A percentile compares a stretch with the other conserved stretches of the same genome.
These are phyloP conservation scores for Ustilago lituana DNA, from an alignment of 1,284 basidiomycete genomes.

Conservation along the genomic window DNA sequence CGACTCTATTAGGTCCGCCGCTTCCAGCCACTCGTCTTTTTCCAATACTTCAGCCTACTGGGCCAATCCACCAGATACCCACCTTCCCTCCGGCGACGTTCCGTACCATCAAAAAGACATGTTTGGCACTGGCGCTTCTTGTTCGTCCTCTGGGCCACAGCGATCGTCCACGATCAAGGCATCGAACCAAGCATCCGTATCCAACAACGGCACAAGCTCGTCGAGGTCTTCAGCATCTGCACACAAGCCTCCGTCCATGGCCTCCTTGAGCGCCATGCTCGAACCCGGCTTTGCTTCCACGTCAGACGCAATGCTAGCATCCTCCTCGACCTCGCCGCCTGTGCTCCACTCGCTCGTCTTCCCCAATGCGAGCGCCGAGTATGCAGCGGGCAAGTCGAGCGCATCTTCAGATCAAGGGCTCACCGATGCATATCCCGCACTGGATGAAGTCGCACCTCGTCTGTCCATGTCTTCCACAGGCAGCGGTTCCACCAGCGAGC, in stretches of 20 bases:
- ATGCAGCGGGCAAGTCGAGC: not conserved
- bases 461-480: conserved; percentile 52
- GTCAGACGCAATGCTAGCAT: conserved; percentile 1
- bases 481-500: conserved; percentile 44
- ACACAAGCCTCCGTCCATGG: not conserved
- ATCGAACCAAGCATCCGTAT: conserved; percentile 5
- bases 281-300: not conserved
- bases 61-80: conserved; percentile 16
- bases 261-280: not conserved
- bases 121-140: not conserved
- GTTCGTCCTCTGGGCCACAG: conserved; percentile 7
- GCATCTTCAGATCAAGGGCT: not conserved
- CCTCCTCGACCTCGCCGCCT: conserved; percentile 15
- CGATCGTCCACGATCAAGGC: conserved; percentile 28
- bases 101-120: not conserved
- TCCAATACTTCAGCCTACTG: conserved; percentile 6
- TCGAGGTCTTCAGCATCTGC: no score
- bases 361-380: not conserved
- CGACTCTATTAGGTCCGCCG: conserved; percentile 14
- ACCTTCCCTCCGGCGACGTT: not conserved
- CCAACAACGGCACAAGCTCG: not conserved
- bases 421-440: conserved; percentile 2
- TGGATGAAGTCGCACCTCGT: conserved; percentile 33
- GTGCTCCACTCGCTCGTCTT: conserved; percentile 25
- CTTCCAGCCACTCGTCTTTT: conserved; percentile 18